Evolutionary conservation across 768 basidiomycete genomes (phyloP).

Genomic region (Brasilioporus rufonigricans): DNA sequence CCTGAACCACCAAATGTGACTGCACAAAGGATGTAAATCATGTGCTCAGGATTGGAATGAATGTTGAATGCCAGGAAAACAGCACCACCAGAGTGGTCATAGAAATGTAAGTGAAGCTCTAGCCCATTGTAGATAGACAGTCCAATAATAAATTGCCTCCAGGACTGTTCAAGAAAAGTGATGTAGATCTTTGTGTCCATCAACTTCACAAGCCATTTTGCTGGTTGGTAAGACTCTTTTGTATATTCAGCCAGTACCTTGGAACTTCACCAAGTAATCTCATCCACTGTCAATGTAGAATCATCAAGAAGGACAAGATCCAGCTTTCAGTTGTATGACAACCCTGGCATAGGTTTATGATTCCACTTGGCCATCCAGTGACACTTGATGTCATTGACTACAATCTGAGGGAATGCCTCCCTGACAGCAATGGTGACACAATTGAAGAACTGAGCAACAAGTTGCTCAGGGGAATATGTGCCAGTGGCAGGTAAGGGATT

Average conservation of each 20-base stretch:
- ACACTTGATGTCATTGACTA: too few relatives aligned
- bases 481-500: too few relatives aligned
- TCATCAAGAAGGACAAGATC: background rate
- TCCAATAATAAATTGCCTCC: background rate
- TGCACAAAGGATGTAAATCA: background rate
- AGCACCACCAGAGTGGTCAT: background rate
- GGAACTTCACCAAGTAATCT: background rate
- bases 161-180: background rate
- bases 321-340: background rate
- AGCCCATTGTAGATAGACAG: background rate
- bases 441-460: too few relatives aligned
- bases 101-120: background rate
- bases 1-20: background rate
- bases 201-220: background rate
- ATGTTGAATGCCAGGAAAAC: background rate
- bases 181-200: background rate
- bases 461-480: too few relatives aligned
- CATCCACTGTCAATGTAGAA: background rate
- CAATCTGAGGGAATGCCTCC: too few relatives aligned
- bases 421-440: too few relatives aligned
- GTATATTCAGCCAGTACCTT: background rate
- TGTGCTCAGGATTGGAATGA: background rate
- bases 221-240: background rate
- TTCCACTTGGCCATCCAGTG: background rate
- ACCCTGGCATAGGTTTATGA: background rate